These are phyloP conservation scores for Sporothrix phasma DNA, from an alignment of 2,329 filamentous ascomycete genomes.

Conservation along the genomic window DNA sequence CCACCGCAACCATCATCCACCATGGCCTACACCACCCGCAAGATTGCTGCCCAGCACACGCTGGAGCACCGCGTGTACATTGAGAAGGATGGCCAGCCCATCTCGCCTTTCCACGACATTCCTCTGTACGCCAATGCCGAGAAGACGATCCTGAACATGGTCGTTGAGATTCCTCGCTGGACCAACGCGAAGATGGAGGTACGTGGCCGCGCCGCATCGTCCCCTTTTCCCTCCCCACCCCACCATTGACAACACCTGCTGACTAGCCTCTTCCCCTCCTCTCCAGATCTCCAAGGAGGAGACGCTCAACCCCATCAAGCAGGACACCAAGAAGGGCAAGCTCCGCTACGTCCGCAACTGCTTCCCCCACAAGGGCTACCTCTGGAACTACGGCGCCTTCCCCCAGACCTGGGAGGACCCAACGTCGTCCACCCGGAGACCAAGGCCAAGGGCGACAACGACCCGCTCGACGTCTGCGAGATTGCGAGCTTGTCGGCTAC, in stretches of 20 bases:
- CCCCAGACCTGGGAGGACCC: constrained; percentile 98
- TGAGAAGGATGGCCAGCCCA: constrained; percentile 88
- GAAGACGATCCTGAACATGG: constrained; percentile 95
- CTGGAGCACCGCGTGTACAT: constrained; percentile 96
- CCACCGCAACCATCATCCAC: constrained; percentile 17
- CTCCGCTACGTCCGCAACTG: constrained; percentile 99
- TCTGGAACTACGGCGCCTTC: constrained; percentile 99
- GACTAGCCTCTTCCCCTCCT: constrained; percentile 6
- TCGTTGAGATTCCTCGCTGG: constrained; percentile 99
- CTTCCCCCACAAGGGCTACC: constrained; percentile 99
- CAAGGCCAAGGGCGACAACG: constrained; percentile 99
- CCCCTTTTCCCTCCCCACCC: background rate
- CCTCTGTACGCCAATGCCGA: constrained; percentile 95
- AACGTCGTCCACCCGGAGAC: constrained; percentile 94
- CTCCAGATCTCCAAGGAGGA: constrained; percentile 95
- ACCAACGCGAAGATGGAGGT: constrained; percentile 99
- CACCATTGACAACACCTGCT: constrained; percentile 2
- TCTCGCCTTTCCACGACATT: constrained; percentile 98
- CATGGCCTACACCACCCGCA: constrained; percentile 70
- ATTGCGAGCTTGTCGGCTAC: constrained; percentile 96
- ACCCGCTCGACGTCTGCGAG: constrained; percentile 98
- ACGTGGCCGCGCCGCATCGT: constrained; percentile 13
- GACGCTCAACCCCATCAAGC: constrained; percentile 97
- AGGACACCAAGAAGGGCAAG: constrained; percentile 99
- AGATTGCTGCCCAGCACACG: constrained; percentile 82